Base-by-base conservation (phyloP, 2,329 filamentous ascomycete species). In the Phoma sp. region DNA sequence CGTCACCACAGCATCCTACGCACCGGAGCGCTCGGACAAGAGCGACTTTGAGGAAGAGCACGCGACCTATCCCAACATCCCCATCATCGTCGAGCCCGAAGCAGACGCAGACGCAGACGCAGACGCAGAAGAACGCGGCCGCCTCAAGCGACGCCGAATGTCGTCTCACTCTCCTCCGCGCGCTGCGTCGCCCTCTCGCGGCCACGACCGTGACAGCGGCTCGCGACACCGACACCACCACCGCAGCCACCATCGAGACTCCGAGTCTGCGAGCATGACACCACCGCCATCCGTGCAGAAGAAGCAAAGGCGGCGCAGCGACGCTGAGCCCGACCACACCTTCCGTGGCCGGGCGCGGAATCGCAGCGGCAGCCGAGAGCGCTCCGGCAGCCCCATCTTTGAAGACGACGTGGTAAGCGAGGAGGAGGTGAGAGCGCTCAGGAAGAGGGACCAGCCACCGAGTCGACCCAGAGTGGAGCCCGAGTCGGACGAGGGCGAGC, bases 281-380 rank as follows among this genome's bases (percentile, higher is more conserved):
- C 66, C 67, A 10, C 65, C 66, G 1, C 57, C 57, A 20, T 26
- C 53, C 5, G 39, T 18, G 9, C 59, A 61, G 42, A 67, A 65
- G 57, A 73, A 68, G 52, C 62, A 59, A 23, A 52, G 72, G 7
- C 59, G 72, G 21, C 57, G 72, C 12, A 74, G 71, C 53, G 72
- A 75, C 30, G 71, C 70, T 3, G 69, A 72, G 50, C 66, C 64
- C 7, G 72, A 75, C 34, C 72, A 74, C 47, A 74, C 67, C 3
- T 65, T 73, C 34, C 61, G 72, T 14, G 72, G 72, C 1, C 61
- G 72, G 7, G 62, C 58, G 34, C 57, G 72, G 34, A 68, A 68
- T 36, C 57, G 71, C 17, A 70, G 66, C 17, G 54, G 56, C 30
- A 62, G 57, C 42, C 47, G 60, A 34, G 49, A 56, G 12, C 52